Evolutionary conservation across 2,329 filamentous ascomycete genomes (phyloP).

Genomic region (Aspergillus transmontanensis): DNA sequence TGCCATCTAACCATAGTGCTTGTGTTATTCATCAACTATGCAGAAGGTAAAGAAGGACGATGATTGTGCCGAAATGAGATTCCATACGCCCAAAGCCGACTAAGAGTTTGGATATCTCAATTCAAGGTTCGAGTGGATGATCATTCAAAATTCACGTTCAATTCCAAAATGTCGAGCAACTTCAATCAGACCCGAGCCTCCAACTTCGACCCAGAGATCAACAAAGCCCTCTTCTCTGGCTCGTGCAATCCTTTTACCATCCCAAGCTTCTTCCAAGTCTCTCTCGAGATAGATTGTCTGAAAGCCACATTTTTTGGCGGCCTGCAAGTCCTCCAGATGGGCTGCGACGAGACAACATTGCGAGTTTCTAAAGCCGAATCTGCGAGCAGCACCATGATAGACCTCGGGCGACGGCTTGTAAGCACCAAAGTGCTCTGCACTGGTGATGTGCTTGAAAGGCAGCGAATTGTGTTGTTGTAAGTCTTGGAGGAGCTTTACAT

Average conservation of each 20-base stretch:
- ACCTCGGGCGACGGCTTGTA: constrained; percentile 71
- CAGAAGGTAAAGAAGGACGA: too few relatives aligned
- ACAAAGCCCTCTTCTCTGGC: constrained; percentile 61
- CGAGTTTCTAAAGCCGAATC: constrained; percentile 56
- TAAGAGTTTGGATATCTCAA: too few relatives aligned
- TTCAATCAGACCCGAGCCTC: constrained; percentile 20
- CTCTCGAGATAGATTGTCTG: not conserved
- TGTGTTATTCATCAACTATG: too few relatives aligned
- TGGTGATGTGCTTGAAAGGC: constrained; percentile 55
- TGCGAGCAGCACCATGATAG: constrained; percentile 66
- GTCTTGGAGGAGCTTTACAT: constrained; percentile 64
- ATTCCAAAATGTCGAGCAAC: constrained; percentile 21
- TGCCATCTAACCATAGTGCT: too few relatives aligned
- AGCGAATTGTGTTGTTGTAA: constrained; percentile 48
- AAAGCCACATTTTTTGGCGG: not conserved
- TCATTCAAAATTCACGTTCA: not conserved
- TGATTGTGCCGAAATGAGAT: too few relatives aligned
- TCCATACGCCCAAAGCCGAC: too few relatives aligned
- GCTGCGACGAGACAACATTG: constrained; percentile 73
- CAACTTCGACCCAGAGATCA: constrained; percentile 43
- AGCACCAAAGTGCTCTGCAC: constrained; percentile 67
- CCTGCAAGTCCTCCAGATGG: not conserved
- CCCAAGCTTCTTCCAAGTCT: constrained; percentile 4
- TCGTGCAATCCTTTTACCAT: constrained; percentile 51
- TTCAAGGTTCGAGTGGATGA: too few relatives aligned